A percentile compares a stretch with the other conserved stretches of the same genome.
These are phyloP conservation scores for Cucurbita moschata DNA, from an alignment of 306 rosid species.

Conservation along the genomic window DNA sequence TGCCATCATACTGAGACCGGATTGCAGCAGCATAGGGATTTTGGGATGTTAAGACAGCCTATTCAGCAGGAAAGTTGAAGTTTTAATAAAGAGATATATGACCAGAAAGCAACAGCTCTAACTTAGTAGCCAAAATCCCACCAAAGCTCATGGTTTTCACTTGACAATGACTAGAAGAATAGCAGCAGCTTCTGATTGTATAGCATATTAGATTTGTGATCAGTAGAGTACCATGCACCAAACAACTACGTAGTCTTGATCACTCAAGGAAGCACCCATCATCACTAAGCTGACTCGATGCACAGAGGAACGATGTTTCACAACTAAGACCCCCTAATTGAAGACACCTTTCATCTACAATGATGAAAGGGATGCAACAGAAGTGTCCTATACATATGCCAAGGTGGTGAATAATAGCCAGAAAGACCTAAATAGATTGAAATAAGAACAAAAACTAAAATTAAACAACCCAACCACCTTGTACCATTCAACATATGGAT, in stretches of 20 bases:
- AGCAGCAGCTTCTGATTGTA: neutral
- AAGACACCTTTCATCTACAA: neutral
- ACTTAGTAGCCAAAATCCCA: neutral
- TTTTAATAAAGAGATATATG: neutral
- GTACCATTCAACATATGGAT: neutral
- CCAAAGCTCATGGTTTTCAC: neutral
- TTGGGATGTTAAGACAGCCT: constrained; percentile 36
- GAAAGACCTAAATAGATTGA: neutral
- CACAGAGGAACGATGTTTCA: neutral
- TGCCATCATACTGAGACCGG: constrained; percentile 19
- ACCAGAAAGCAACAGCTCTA: neutral
- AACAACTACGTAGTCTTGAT: neutral
- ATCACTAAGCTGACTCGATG: neutral
- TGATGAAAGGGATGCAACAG: neutral
- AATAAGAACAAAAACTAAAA: neutral
- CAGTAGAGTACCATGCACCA: neutral
- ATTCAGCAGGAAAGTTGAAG: neutral
- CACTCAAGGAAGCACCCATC: neutral
- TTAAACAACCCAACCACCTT: neutral
- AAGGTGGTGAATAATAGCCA: neutral
- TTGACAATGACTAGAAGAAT: neutral
- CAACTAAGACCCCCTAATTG: neutral
- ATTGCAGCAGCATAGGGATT: constrained; percentile 26
- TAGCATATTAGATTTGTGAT: neutral
- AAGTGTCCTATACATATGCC: neutral